A percentile compares a stretch with the other conserved stretches of the same genome.
Conservation (phyloP, 192 early-diverging fungal species). For the Mycoemilia scoparia region DNA sequence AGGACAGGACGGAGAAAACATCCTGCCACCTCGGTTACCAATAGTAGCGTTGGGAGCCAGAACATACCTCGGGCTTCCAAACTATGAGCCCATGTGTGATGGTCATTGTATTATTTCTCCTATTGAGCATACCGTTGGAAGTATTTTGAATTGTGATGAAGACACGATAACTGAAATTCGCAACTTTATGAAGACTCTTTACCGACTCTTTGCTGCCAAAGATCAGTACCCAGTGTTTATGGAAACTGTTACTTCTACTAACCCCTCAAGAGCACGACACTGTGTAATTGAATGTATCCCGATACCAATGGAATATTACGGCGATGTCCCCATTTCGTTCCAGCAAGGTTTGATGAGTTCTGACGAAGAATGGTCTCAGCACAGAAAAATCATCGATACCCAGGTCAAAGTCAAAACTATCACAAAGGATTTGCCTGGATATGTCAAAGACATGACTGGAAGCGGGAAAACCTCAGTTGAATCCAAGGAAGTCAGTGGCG, state of each 20-base stretch:
- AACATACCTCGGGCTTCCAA: slow-evolving; percentile 63
- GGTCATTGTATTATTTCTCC: slow-evolving; percentile 90
- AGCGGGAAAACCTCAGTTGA: slow-evolving; percentile 6
- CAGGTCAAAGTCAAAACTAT: slow-evolving; percentile 31
- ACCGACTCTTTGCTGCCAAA: slow-evolving; percentile 63
- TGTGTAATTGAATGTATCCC: slow-evolving; percentile 86
- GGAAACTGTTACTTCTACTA: slow-evolving; percentile 69
- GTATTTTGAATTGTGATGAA: slow-evolving; percentile 76
- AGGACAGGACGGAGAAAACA: slow-evolving; percentile 7
- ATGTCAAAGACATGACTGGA: slow-evolving; percentile 28
- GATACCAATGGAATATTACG: slow-evolving; percentile 51
- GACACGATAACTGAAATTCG: slow-evolving; percentile 84
- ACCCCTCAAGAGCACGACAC: slow-evolving; percentile 46
- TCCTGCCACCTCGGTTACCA: slow-evolving; percentile 43
- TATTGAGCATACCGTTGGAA: slow-evolving; percentile 53
- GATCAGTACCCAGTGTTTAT: slow-evolving; percentile 64
- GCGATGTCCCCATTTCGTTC: slow-evolving; percentile 71
- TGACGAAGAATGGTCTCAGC: slow-evolving; percentile 85
- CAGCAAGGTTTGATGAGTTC: slow-evolving; percentile 59
- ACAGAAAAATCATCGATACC: slow-evolving; percentile 51
- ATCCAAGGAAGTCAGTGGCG: slow-evolving; percentile 27
- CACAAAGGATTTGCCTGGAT: slow-evolving; percentile 33
- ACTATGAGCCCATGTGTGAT: slow-evolving; percentile 48
- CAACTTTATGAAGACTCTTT: slow-evolving; percentile 92
- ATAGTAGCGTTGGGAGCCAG: slow-evolving; percentile 62